These are phyloP conservation scores for Picea sitchensis DNA, from an alignment of 75 land plant genomes.

Conservation along the genomic window DNA sequence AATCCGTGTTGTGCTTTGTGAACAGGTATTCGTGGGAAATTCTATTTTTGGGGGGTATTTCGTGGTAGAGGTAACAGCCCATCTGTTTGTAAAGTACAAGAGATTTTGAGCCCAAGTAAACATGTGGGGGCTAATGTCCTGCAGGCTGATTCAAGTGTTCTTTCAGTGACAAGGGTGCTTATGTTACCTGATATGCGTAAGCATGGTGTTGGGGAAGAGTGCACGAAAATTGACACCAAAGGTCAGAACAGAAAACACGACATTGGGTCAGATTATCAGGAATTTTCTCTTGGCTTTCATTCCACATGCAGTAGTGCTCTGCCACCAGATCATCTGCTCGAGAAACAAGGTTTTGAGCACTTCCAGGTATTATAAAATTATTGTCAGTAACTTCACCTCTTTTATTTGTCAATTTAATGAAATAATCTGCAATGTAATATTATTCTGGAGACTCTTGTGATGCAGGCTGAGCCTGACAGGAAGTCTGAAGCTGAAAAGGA, in stretches of 20 bases:
- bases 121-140: background rate
- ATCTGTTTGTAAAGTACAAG: background rate
- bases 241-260: background rate
- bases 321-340: background rate
- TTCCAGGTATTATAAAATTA: background rate
- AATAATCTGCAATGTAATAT: background rate
- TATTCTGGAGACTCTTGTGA: background rate
- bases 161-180: background rate
- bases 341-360: background rate
- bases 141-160: background rate
- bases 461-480: background rate
- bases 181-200: background rate
- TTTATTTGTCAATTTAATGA: background rate
- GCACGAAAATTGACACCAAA: background rate
- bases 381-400: background rate
- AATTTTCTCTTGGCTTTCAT: background rate
- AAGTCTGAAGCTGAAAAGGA: background rate
- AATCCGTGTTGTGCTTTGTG: background rate
- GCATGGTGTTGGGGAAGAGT: background rate
- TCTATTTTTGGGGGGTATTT: constrained; percentile 11
- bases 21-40: background rate
- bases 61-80: background rate
- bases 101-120: background rate
- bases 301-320: background rate
- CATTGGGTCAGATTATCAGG: background rate